Percentiles rank a stretch among this genome's conserved stretches.
These are phyloP conservation scores for Capsicum chinense DNA, from an alignment of 257 asterid species.

Conservation along the genomic window DNA sequence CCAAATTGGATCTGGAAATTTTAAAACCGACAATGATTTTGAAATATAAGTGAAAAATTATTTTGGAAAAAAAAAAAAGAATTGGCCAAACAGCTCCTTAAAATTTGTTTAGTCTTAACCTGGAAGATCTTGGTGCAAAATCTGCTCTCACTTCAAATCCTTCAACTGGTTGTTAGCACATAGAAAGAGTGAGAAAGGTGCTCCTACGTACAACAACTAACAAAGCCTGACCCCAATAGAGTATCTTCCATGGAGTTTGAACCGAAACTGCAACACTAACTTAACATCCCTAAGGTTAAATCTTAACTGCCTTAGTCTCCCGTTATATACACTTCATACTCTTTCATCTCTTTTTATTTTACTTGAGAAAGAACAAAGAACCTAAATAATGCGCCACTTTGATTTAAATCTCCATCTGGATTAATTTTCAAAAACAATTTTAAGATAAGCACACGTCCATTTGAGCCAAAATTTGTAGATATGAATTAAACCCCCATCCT, in stretches of 20 bases:
- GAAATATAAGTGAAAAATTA: too few species aligned
- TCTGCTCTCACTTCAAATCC: constrained; percentile 18
- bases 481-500: background rate
- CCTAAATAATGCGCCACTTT: background rate
- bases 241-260: background rate
- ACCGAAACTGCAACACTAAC: background rate
- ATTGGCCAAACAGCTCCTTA: too few species aligned
- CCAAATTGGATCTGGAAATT: too few species aligned
- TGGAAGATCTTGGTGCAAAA: background rate
- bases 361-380: background rate
- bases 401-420: constrained; percentile 1
- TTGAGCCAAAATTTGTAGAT: background rate
- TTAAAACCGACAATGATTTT: too few species aligned
- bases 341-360: background rate
- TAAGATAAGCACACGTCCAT: constrained; percentile 10
- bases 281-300: background rate
- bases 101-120: background rate
- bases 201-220: background rate
- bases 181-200: background rate
- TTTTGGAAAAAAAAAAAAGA: too few species aligned
- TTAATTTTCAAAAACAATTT: background rate
- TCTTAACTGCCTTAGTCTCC: background rate
- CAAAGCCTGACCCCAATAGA: background rate
- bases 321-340: background rate
- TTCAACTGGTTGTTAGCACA: background rate